Evolutionary conservation across 768 basidiomycete genomes (phyloP).

Genomic region (Nevesoporus exiguus): DNA sequence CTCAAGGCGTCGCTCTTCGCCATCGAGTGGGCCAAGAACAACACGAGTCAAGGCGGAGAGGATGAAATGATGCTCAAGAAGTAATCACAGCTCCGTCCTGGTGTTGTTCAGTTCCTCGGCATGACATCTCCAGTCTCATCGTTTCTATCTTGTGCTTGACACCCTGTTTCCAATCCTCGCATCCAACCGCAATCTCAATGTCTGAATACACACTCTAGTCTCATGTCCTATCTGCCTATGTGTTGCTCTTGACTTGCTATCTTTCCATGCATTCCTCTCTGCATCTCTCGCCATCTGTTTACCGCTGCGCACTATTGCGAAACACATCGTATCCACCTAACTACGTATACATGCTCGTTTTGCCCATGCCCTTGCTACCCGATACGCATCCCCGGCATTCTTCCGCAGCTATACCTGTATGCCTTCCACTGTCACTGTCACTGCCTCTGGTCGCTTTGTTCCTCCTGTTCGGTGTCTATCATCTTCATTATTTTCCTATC

Average conservation of each 20-base stretch:
- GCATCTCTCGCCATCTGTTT: conserved; percentile 24
- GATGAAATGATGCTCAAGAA: conserved; percentile 31
- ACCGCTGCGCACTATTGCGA: conserved; percentile 32
- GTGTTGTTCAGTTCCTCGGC: conserved; percentile 20
- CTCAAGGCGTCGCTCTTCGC: conserved; percentile 84
- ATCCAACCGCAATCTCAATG: conserved; percentile 36
- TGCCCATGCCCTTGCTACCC: conserved; percentile 24
- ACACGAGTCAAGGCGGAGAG: conserved; percentile 38
- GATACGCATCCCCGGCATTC: conserved; percentile 21
- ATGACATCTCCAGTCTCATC: conserved; percentile 25
- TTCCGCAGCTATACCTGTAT: conserved; percentile 26
- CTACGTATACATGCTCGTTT: conserved; percentile 35
- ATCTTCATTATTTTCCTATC: conserved; percentile 31
- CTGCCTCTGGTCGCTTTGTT: conserved; percentile 26
- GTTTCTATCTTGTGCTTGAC: conserved; percentile 33
- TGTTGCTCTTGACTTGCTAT: conserved; percentile 38
- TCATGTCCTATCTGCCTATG: conserved; percentile 35
- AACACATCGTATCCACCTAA: conserved; percentile 35
- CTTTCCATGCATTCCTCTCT: conserved; percentile 32
- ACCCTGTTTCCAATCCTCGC: conserved; percentile 34
- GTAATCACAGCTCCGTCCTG: conserved; percentile 16
- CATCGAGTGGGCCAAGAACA: conserved; percentile 65
- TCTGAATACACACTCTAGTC: conserved; percentile 37
- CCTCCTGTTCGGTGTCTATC: conserved; percentile 16
- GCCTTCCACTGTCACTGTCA: conserved; percentile 16